Base-by-base conservation (phyloP, 1,139 yeast genomes). In the Taiozyma sp. region DNA sequence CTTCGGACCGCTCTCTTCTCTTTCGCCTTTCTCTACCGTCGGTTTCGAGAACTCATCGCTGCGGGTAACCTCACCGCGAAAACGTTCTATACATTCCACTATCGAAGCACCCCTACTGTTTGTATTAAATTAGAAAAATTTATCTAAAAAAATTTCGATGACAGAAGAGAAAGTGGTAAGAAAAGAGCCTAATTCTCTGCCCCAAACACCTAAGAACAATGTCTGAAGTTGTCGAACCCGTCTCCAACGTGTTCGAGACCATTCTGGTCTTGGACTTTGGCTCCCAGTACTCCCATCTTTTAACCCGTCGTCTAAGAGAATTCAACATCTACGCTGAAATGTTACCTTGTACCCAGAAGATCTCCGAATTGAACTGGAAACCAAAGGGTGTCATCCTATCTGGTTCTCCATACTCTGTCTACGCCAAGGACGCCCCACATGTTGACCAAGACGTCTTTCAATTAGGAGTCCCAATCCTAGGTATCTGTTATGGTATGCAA, bases 401-500 rank as follows among this genome's bases (percentile, higher is more conserved):
- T 46, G 99, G 99, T 56, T 96, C 97, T 57, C 99, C 99, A 51
- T 93, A 90, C 83, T 92, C 98, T 13, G 99, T 93, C 51, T 93
- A 92, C 70, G 97, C 87, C 53, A 85, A 81, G 54, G 98, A 85
- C 61, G 90, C 98, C 56, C 99, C 99, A 49, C 99, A 93, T 71
- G 99, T 93, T 56, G 99, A 93, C 73, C 95, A 84, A 59, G 98
- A 83, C 55, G 83, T 95, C 57, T 93, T 93, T 77, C 82, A 92
- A 65, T 81, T 93, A 66, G 80, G 81, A 53, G 98, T 93, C 43
- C 99, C 99, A 59, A 87, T 93, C 66, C 78, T 93, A 63, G 99
- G 99, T 66, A 95, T 93, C 70, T 93, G 99, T 75, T 93, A 93
- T 72, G 99, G 99, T 72, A 88, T 93, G 93, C 99, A 93, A 78